Conservation (phyloP, 1,284 basidiomycete species). For the Jaminaea rosea region DNA sequence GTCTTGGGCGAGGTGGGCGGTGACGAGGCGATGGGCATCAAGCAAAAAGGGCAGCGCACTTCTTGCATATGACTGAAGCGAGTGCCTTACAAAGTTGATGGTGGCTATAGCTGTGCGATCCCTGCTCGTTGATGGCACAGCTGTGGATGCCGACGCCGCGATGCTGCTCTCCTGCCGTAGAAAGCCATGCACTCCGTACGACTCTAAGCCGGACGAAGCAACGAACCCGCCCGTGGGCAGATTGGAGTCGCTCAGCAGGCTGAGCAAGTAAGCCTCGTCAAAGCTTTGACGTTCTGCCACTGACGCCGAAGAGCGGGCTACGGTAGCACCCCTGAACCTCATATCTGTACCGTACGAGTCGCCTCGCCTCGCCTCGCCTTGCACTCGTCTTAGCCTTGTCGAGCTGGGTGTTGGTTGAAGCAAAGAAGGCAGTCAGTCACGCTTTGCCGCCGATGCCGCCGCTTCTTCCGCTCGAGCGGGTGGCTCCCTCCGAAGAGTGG, state of each 20-base stretch:
- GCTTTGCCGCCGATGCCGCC: too few species aligned
- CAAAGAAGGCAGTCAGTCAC: too few species aligned
- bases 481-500: too few species aligned
- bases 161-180: constrained; percentile 4
- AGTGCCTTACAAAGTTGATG: constrained; percentile 53
- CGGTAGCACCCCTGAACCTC: too few species aligned
- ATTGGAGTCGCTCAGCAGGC: constrained; percentile 42
- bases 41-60: constrained; percentile 68
- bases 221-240: constrained; percentile 63
- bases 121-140: not conserved
- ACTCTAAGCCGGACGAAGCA: constrained; percentile 84
- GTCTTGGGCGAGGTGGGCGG: not conserved
- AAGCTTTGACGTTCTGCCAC: too few species aligned
- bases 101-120: not conserved
- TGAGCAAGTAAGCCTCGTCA: constrained; percentile 29
- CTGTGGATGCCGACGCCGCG: not conserved
- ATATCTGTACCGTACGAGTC: too few species aligned
- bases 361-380: too few species aligned
- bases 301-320: too few species aligned
- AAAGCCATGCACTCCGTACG: constrained; percentile 78
- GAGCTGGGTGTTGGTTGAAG: too few species aligned
- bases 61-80: constrained; percentile 63
- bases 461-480: too few species aligned
- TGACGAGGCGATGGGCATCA: constrained; percentile 46
- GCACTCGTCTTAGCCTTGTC: too few species aligned